phyloP scores from a whole-genome alignment of 177 flowering plant species.

The Telopea speciosissima region DNA sequence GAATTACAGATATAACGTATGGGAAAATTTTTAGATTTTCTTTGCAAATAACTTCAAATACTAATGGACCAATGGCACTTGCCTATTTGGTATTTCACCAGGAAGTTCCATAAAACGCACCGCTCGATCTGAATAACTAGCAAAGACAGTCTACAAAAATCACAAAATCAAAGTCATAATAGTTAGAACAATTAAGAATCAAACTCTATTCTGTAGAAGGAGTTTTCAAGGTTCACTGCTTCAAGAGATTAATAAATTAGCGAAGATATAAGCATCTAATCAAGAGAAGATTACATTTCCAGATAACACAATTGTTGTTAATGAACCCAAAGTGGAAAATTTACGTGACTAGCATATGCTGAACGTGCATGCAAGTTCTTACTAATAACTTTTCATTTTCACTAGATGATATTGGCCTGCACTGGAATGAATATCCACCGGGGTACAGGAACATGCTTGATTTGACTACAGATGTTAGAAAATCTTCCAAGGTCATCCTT shows the following conservation, averaged over 20 bases:
- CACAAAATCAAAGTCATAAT: constrained; percentile 10
- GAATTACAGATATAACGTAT: neutral
- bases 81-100: constrained; percentile 95
- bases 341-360: neutral
- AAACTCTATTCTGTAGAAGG: neutral
- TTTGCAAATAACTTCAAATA: neutral
- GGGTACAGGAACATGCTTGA: too few relatives aligned
- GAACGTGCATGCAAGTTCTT: neutral
- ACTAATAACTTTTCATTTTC: neutral
- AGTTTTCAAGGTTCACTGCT: neutral
- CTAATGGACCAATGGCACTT: constrained; percentile 23
- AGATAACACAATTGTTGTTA: neutral
- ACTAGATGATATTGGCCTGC: too few relatives aligned
- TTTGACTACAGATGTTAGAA: too few relatives aligned
- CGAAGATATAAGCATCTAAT: neutral
- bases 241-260: neutral
- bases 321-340: neutral
- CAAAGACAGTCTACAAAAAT: constrained; percentile 61
- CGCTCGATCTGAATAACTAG: constrained; percentile 74
- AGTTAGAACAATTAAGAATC: constrained; percentile 2
- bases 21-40: neutral
- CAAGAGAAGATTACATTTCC: neutral
- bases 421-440: too few relatives aligned
- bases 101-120: constrained; percentile 99
- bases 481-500: too few relatives aligned